phyloP scores from a whole-genome alignment of 768 basidiomycete species.

The Arthromyces matolae region DNA sequence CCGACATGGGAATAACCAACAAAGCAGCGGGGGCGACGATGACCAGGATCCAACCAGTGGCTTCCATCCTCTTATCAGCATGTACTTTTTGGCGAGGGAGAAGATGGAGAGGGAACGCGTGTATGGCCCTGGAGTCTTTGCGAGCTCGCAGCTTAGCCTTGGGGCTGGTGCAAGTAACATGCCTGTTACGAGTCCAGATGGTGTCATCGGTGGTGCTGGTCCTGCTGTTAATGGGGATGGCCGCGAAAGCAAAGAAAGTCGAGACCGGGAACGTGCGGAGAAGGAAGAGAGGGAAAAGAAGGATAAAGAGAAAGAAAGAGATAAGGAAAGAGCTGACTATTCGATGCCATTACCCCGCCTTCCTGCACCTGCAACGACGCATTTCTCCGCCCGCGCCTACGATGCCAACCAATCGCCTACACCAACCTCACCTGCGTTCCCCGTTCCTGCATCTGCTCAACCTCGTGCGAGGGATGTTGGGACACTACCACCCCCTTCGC shows the following conservation, averaged over 20 bases:
- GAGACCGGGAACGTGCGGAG: not conserved
- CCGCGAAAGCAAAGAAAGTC: not conserved
- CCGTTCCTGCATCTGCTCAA: slow-evolving; percentile 38
- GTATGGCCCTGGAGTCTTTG: slow-evolving; percentile 92
- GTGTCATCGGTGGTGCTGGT: no score
- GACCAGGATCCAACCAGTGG: slow-evolving; percentile 81
- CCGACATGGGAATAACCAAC: not conserved
- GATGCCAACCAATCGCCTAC: slow-evolving; percentile 55
- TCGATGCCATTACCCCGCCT: slow-evolving; percentile 79
- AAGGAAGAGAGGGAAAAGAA: not conserved
- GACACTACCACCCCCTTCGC: slow-evolving; percentile 39
- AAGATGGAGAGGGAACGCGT: slow-evolving; percentile 93
- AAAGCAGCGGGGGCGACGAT: slow-evolving; percentile 11
- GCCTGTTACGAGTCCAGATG: no score
- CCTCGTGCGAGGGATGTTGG: slow-evolving; percentile 69
- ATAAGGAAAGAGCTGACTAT: slow-evolving; percentile 55
- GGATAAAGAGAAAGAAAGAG: not conserved
- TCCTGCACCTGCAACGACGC: slow-evolving; percentile 76
- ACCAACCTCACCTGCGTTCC: slow-evolving; percentile 56
- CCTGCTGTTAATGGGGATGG: no score
- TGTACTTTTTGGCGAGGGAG: slow-evolving; percentile 94
- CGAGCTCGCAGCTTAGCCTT: slow-evolving; percentile 80
- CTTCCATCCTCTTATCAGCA: slow-evolving; percentile 92
- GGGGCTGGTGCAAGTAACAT: slow-evolving; percentile 20
- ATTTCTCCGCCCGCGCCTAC: slow-evolving; percentile 81